Evolutionary conservation across 176 grass and related monocot species (phyloP).

Genomic region (Olyra latifolia): DNA sequence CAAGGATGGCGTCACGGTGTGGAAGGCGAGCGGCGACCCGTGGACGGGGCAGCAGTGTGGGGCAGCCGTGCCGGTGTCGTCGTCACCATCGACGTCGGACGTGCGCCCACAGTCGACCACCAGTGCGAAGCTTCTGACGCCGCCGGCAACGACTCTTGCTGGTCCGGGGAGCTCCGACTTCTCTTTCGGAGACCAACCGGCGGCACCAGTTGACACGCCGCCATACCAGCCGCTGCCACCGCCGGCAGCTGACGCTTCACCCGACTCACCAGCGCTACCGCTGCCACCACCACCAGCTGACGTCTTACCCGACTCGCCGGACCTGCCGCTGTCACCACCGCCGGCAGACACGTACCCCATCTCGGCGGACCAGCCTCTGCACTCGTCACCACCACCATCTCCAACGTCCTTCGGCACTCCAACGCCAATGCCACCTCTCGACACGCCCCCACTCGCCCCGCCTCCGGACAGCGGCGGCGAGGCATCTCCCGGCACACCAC

Average conservation of each 20-base stretch:
- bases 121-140: conserved; percentile 25
- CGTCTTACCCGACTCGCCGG: conserved; percentile 7
- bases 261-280: conserved; percentile 6
- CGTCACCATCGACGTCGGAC: neutral
- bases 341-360: conserved; percentile 2
- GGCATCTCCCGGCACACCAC: neutral
- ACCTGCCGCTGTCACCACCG: conserved; percentile 20
- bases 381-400: conserved; percentile 34
- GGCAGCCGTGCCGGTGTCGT: conserved; percentile 14
- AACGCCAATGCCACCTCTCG: conserved; percentile 27
- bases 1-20: conserved; percentile 40
- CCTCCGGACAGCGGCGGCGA: neutral
- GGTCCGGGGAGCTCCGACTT: conserved; percentile 28
- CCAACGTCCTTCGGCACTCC: neutral
- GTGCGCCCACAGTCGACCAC: conserved; percentile 2
- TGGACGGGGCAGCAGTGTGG: conserved; percentile 47
- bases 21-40: conserved; percentile 47
- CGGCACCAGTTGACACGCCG: conserved; percentile 15
- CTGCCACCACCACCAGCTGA: conserved; percentile 20
- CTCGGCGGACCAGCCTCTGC: conserved; percentile 23
- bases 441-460: neutral
- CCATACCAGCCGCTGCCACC: conserved; percentile 15
- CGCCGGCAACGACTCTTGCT: conserved; percentile 20
- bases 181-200: conserved; percentile 24
- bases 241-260: neutral